A percentile compares a stretch with the other conserved stretches of the same genome.
Evolutionary conservation across 176 grass and related monocot genomes (phyloP).

Genomic region (Carex kokanica): DNA sequence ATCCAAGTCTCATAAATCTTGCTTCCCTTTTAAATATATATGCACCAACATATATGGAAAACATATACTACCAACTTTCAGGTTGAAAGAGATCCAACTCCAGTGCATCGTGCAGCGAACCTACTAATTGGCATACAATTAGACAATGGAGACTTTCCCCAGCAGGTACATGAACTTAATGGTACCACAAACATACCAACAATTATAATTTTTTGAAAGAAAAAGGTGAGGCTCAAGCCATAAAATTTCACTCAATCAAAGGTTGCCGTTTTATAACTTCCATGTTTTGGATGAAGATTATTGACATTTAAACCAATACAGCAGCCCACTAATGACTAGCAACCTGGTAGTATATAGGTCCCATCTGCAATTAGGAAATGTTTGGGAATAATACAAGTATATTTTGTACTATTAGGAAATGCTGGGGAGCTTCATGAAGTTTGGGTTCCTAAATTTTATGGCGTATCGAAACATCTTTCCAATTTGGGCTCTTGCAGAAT

Average conservation of each 20-base stretch:
- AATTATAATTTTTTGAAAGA: not conserved
- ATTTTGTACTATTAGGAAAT: constrained; percentile 46
- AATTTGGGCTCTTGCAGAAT: constrained; percentile 81
- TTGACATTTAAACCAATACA: not conserved
- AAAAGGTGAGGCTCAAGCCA: not conserved
- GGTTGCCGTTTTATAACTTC: not conserved
- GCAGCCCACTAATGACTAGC: not conserved
- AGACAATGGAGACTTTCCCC: constrained; percentile 60
- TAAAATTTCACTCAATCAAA: not conserved
- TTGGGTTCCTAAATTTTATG: constrained; percentile 48
- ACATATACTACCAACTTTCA: too few species aligned
- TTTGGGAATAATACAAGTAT: not conserved
- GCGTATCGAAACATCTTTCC: constrained; percentile 78
- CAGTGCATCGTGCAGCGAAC: constrained; percentile 57
- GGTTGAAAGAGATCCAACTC: too few species aligned
- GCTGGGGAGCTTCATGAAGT: constrained; percentile 60
- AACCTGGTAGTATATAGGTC: not conserved
- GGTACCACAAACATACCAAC: not conserved
- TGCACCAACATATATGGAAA: too few species aligned
- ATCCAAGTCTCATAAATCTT: too few species aligned
- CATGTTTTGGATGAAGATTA: not conserved
- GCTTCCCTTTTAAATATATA: too few species aligned
- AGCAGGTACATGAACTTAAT: constrained; percentile 39
- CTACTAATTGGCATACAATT: constrained; percentile 58
- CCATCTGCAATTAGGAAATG: not conserved